Conservation (phyloP, 768 basidiomycete species). For the Rhodosporidiobolus sp. region DNA sequence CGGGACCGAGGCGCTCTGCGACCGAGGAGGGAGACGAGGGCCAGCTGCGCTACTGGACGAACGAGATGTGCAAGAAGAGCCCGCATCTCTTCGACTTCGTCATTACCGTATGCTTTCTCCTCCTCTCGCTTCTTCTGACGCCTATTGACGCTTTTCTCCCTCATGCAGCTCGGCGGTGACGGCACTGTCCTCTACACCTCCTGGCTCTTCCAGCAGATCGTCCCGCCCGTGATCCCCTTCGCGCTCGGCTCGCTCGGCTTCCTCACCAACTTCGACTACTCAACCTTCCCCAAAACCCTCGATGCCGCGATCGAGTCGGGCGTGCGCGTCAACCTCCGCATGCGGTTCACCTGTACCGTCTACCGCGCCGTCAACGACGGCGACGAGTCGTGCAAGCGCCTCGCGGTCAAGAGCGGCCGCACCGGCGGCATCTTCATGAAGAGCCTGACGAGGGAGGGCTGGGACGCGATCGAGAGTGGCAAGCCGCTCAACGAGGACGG, state of each 20-base stretch:
- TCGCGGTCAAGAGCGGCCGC: constrained; percentile 86
- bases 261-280: constrained; percentile 93
- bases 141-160: background rate
- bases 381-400: constrained; percentile 59
- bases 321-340: constrained; percentile 93
- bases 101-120: constrained; percentile 67
- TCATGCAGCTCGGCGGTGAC: constrained; percentile 85
- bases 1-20: constrained; percentile 49
- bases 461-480: constrained; percentile 89
- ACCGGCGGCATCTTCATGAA: constrained; percentile 98
- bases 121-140: constrained; percentile 1
- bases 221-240: constrained; percentile 96
- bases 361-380: constrained; percentile 83
- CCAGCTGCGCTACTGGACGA: constrained; percentile 95
- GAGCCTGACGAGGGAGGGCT: constrained; percentile 81
- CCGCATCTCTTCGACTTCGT: constrained; percentile 97
- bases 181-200: constrained; percentile 98
- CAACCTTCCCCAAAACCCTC: constrained; percentile 78
- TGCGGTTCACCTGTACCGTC: constrained; percentile 98
- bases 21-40: constrained; percentile 66
- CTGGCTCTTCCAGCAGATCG: constrained; percentile 97
- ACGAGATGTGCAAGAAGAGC: constrained; percentile 84
- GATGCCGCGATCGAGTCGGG: constrained; percentile 84
- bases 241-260: constrained; percentile 96
- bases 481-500: background rate